These are phyloP conservation scores for Lactarius pseudohatsudake DNA, from an alignment of 768 basidiomycete species.

Conservation along the genomic window DNA sequence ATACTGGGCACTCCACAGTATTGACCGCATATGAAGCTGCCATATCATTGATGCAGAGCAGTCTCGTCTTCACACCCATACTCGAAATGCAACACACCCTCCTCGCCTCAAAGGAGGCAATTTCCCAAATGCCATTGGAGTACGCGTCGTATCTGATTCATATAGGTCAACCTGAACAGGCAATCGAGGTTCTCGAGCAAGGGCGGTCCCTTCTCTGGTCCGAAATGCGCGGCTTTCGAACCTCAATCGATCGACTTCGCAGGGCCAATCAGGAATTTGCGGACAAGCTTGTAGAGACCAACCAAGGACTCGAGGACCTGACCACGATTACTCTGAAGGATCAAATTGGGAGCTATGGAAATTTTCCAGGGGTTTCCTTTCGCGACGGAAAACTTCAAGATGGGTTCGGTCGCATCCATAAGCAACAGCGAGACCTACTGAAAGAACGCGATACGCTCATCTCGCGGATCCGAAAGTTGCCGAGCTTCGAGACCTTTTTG, in stretches of 20 bases:
- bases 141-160: constrained; percentile 8
- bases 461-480: background rate
- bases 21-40: background rate
- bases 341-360: background rate
- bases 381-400: background rate
- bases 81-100: background rate
- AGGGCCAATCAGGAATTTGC: background rate
- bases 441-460: background rate
- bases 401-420: background rate
- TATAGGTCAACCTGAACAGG: background rate
- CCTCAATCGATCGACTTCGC: constrained; percentile 15
- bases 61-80: background rate
- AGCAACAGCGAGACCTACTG: background rate
- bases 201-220: constrained; percentile 23
- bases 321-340: background rate
- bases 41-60: background rate
- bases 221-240: constrained; percentile 17
- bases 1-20: background rate
- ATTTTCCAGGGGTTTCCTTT: background rate
- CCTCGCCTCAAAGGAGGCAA: background rate
- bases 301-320: background rate
- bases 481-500: constrained; percentile 5
- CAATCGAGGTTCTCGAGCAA: constrained; percentile 19
- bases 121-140: background rate
- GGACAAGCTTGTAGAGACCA: background rate